Conservation (phyloP, 73 alveolate genomes). For the Tetrahymena malaccensis region DNA sequence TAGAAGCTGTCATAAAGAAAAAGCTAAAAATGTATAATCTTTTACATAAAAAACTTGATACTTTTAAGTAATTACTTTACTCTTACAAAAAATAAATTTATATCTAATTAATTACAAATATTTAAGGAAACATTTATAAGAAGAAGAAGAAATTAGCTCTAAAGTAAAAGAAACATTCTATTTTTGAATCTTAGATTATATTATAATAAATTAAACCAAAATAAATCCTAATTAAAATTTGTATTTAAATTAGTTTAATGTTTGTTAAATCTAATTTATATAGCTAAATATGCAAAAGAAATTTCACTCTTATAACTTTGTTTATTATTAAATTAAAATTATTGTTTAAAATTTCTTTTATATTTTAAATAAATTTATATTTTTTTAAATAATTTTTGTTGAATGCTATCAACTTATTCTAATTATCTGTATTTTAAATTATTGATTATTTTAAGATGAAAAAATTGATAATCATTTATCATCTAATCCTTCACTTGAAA, state of each 20-base stretch:
- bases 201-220: neutral
- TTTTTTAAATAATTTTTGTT: too few relatives aligned
- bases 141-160: conserved; percentile 41
- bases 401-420: too few relatives aligned
- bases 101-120: neutral
- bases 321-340: too few relatives aligned
- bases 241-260: neutral
- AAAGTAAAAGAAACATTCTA: conserved; percentile 38
- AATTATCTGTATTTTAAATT: too few relatives aligned
- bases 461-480: too few relatives aligned
- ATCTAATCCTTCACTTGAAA: too few relatives aligned
- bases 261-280: neutral
- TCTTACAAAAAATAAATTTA: too few relatives aligned
- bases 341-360: neutral
- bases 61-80: conserved; percentile 51
- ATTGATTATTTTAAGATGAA: too few relatives aligned
- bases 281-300: too few relatives aligned
- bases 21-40: conserved; percentile 73
- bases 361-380: too few relatives aligned
- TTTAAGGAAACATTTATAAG: conserved; percentile 24
- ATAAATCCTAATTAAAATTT: too few relatives aligned
- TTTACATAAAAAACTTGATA: conserved; percentile 66
- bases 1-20: conserved; percentile 69
- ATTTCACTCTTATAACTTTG: neutral
- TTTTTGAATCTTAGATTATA: neutral